Evolutionary conservation across 352 stramenopile species (phyloP).

Genomic region (Pythium sukuiense): DNA sequence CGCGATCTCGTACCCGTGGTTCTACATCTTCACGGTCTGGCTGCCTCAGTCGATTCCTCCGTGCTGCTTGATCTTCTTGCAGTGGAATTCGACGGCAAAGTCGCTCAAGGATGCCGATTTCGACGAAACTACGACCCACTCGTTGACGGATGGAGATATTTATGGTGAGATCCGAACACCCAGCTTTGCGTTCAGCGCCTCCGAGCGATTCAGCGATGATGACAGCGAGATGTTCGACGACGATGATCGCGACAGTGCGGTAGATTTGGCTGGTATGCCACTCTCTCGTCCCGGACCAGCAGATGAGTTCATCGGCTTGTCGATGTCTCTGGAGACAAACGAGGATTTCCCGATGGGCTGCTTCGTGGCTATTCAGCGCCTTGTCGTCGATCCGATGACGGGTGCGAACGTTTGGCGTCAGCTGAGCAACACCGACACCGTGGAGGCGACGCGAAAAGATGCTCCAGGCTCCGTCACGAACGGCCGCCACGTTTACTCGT

Average conservation of each 20-base stretch:
- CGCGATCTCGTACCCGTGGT: slow-evolving; percentile 84
- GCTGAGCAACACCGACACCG: slow-evolving; percentile 82
- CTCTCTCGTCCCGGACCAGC: slow-evolving; percentile 7
- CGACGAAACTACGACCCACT: slow-evolving; percentile 40
- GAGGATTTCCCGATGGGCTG: slow-evolving; percentile 71
- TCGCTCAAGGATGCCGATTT: slow-evolving; percentile 69
- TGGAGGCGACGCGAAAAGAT: slow-evolving; percentile 62
- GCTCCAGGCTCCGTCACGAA: slow-evolving; percentile 14
- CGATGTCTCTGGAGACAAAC: slow-evolving; percentile 83
- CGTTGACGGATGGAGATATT: slow-evolving; percentile 48
- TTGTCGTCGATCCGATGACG: slow-evolving; percentile 41
- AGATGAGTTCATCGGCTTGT: slow-evolving; percentile 77
- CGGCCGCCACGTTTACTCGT: slow-evolving; percentile 73
- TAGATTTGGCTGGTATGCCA: slow-evolving; percentile 24
- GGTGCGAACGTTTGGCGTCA: slow-evolving; percentile 59
- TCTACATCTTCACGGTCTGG: slow-evolving; percentile 89
- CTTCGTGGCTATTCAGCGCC: slow-evolving; percentile 80
- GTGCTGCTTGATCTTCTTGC: slow-evolving; percentile 85
- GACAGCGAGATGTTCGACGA: slow-evolving; percentile 42
- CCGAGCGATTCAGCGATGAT: slow-evolving; percentile 59
- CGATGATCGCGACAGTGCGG: slow-evolving; percentile 35
- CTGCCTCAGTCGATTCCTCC: slow-evolving; percentile 82
- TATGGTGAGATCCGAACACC: slow-evolving; percentile 80
- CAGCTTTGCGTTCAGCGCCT: slow-evolving; percentile 73
- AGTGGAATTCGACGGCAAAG: slow-evolving; percentile 87